Evolutionary conservation across 2,329 filamentous ascomycete species (phyloP), one percentile per base, ranked within the genome.

Genomic region (Xylariales sp.): DNA sequence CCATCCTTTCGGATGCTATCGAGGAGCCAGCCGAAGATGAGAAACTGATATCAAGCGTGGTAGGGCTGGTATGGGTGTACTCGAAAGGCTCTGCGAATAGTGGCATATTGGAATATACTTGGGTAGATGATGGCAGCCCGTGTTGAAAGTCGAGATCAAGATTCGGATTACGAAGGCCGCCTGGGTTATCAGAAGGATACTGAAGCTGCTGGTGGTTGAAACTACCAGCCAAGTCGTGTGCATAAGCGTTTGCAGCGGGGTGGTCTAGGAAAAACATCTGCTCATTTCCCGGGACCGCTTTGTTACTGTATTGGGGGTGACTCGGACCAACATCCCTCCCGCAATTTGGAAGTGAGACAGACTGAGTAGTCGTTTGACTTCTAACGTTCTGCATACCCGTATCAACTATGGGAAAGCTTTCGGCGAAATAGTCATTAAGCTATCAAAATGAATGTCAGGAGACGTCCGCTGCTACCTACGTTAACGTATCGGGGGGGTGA

Each of bases 331-430:
- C 69, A 14, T 74, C 71, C 65, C 73, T 72, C 65, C 75, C 74
- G 69, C 64, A 68, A 72, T 68, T 71, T 69, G 69, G 65, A 69
- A 70, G 71, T 75, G 75, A 76, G 75, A 77, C 76, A 77, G 69
- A 69, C 64, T 69, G 69, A 67, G 71, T 55, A 54, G 65, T 65
- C 72, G 75, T 77, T 75, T 77, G 76, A 62, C 41, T 59, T 66
- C 70, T 70, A 53, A 58, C 65, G 66, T 73, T 73, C 66, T 72
- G 67, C 49, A 71, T 67, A 58, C 67, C 71, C 58, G 72, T 54
- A 43, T 68, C 68, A 45, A 63, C 60, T 39, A 67, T 48, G 39
- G 69, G 62, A 52, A 71, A 58, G 52, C 43, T 68, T 46, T 71
- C 68, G 49, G 49, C 56, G 65, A 72, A 73, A 60, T 68, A 54